Evolutionary conservation across 345 rosid species (phyloP), one percentile per base, ranked within the genome.

Genomic region (Abelmoschus esculentus): DNA sequence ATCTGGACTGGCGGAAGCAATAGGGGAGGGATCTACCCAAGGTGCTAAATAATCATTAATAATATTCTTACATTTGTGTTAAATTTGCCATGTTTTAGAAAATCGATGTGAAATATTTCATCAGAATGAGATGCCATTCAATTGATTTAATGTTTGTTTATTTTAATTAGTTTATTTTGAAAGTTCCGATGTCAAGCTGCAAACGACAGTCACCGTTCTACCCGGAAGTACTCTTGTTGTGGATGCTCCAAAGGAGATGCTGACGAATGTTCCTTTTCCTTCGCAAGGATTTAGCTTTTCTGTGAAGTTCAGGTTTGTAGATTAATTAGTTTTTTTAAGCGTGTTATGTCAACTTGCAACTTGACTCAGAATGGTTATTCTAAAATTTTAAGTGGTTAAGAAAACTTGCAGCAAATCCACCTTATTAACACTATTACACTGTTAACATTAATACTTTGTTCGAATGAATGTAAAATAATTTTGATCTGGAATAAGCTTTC

Each of bases 261-360:
- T 89, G 32, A 84, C 96, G 69, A 93, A 93, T 79, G 85, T 80
- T 74, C 92, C 95, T 55, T 80, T 81, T 83, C 96, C 93, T 17
- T 61, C 79, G 7, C 83, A 83, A 74, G 97, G 98, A 75, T 93
- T 82, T 75, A 80, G 72, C 72, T 93, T 93, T 81, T 34, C 83
- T 38, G 87, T 93, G 77, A 89, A 82, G 76, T 82, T 89, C 84
- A 85, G 93, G 98, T 93, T 29, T 73, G 85, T 72, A 56, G 55
- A 61, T 38, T 44, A 56, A 3, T 63, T 42, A 28, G 2, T 57
- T 31, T 65, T 70, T 47, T 59, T 57, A 46, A 42, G 46, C 46
- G 46, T 10, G 46, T 55, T 69, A 19, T 31, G 12, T 11, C 46
- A 55, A 11, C 62, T 53, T 18, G 46, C 44, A 11, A 3, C 34